These are phyloP conservation scores for Kernera saxatilis DNA, from an alignment of 345 rosid genomes.

Conservation along the genomic window DNA sequence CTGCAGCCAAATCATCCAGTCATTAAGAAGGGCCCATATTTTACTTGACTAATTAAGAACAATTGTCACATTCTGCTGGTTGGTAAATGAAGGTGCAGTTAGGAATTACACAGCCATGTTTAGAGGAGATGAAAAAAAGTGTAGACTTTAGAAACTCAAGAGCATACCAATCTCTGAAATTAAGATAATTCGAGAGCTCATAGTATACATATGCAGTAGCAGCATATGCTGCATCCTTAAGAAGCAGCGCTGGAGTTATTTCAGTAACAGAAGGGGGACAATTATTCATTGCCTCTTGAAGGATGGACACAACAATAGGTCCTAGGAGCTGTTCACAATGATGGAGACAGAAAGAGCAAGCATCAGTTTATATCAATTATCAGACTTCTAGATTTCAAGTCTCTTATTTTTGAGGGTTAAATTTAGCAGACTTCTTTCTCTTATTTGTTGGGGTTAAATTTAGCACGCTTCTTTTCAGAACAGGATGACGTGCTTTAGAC, in stretches of 20 bases:
- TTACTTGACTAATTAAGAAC: background rate
- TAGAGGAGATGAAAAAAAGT: background rate
- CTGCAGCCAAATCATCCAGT: constrained; percentile 37
- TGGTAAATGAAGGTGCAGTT: background rate
- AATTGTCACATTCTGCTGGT: background rate
- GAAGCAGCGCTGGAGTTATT: constrained; percentile 79
- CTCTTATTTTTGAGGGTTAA: background rate
- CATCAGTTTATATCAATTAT: background rate
- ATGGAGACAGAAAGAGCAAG: constrained; percentile 18
- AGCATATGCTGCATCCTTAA: constrained; percentile 94
- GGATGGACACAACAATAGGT: constrained; percentile 87
- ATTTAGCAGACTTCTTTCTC: background rate
- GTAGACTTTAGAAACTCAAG: constrained; percentile 10
- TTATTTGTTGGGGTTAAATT: background rate
- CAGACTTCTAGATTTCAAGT: background rate
- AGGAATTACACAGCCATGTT: background rate
- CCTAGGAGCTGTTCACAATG: constrained; percentile 61
- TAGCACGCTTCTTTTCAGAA: background rate
- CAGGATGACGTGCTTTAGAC: constrained; percentile 3
- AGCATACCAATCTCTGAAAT: constrained; percentile 85
- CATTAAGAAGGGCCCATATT: background rate
- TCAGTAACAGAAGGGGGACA: constrained; percentile 82
- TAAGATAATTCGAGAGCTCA: constrained; percentile 93
- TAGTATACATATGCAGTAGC: constrained; percentile 98
- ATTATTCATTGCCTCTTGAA: constrained; percentile 90